Evolutionary conservation across 2,329 filamentous ascomycete species (phyloP).

Genomic region (Phoma sp.): DNA sequence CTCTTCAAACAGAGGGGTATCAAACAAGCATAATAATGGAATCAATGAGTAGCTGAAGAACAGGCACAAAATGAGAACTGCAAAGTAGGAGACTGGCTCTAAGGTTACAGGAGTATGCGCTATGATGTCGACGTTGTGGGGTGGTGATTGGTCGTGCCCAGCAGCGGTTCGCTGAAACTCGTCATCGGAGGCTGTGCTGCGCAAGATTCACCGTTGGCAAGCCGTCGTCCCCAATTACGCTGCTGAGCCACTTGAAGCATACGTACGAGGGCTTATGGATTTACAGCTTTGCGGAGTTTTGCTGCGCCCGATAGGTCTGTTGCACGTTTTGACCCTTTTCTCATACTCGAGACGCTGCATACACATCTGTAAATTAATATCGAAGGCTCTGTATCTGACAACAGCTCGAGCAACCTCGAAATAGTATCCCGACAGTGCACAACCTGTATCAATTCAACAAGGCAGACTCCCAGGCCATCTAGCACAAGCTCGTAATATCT

Average conservation of each 20-base stretch:
- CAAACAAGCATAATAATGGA: conserved; percentile 9
- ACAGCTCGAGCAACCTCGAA: neutral
- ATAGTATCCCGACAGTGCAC: neutral
- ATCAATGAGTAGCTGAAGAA: neutral
- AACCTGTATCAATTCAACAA: neutral
- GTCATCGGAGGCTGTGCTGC: conserved; percentile 16
- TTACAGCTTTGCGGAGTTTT: no score
- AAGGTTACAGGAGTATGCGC: conserved; percentile 5
- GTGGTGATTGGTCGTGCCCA: conserved; percentile 1
- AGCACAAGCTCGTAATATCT: neutral
- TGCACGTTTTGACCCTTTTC: no score
- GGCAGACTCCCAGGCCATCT: neutral
- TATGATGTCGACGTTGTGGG: conserved; percentile 14
- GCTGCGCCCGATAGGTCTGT: no score
- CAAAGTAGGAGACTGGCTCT: conserved; percentile 8
- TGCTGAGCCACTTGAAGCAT: conserved; percentile 1
- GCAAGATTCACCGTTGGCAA: neutral
- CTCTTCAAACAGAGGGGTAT: conserved; percentile 3
- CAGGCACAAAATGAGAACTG: neutral
- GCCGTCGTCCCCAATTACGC: neutral
- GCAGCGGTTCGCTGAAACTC: no score
- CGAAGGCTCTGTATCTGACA: neutral
- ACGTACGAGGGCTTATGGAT: neutral
- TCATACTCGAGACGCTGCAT: no score
- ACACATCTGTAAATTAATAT: no score